phyloP scores from a whole-genome alignment of 139 green algal species.

The Monoraphidium neglectum region DNA sequence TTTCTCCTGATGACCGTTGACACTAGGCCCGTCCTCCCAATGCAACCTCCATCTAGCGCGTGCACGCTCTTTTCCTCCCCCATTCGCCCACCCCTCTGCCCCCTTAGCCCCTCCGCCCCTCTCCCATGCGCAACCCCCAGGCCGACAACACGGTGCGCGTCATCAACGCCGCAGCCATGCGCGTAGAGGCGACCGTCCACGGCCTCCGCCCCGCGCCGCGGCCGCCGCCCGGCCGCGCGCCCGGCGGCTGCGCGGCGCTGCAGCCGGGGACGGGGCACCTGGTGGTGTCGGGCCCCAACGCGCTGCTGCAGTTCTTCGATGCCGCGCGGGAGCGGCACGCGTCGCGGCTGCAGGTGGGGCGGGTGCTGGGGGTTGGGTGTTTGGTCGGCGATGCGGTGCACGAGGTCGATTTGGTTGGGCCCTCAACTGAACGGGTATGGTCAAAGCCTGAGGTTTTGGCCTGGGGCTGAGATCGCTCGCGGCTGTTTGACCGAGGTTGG shows the following conservation, averaged over 20 bases:
- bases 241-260: conserved; percentile 14
- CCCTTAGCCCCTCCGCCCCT: no score
- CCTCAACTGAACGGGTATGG: neutral
- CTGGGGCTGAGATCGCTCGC: neutral
- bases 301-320: conserved; percentile 76
- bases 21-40: no score
- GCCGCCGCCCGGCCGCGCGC: conserved; percentile 25
- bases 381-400: neutral
- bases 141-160: conserved; percentile 77
- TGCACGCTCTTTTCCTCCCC: no score
- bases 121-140: no score
- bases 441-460: neutral
- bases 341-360: conserved; percentile 52
- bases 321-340: conserved; percentile 47
- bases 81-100: no score
- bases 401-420: neutral
- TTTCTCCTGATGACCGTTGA: no score
- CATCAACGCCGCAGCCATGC: conserved; percentile 62
- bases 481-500: neutral
- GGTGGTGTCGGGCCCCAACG: conserved; percentile 53
- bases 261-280: conserved; percentile 40
- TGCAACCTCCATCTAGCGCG: no score
- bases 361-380: neutral
- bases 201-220: conserved; percentile 48
- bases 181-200: conserved; percentile 50